Base-by-base conservation (phyloP, 192 early-diverging fungal species). In the Thamnidium elegans region DNA sequence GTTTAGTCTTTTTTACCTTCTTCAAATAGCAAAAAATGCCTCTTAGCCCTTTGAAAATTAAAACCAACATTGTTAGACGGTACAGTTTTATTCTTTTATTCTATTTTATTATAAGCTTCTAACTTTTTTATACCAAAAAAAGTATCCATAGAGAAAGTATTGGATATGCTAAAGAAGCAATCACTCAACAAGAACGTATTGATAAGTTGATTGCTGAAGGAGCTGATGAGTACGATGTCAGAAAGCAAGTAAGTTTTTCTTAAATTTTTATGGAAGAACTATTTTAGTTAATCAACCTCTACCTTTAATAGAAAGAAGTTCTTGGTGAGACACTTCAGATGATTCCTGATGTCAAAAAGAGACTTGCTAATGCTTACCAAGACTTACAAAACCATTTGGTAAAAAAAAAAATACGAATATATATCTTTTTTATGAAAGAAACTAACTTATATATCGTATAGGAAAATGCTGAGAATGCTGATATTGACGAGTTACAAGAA, bases 11-110 rank as follows among this genome's bases (percentile, higher is more conserved):
- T 71, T 45, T 42, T 36, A 36, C 20, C 13, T 19, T 4, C 34
- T 10, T 26, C 26, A 26, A 26, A n/a, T 36, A 31, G 8, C 31
- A 39, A 52, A 39, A 3, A 39, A 81, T 84, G 81, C 74, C 80
- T 13, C 61, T 80, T 30, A 65, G 79, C 46, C 78, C 84, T 61
- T 67, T 86, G n/a, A 78, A 75, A 59, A 86, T 86, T 58, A 86
- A 84, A 56, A 84, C 82, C 51, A 77, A 76, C 63, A 73, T 81
- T 56, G 75, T 84, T 42, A 86, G 84, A 63, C 81, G 84, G 84
- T 86, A 78, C 3, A 26, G 26, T 26, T 26, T 2, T 3, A 65
- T 52, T 66, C 20, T n/a, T 39, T 69, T 46, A 32, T 43, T 56
- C 42, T 61, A 13, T 39, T 26, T 26, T 26, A 26, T 26, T 26